A percentile compares a stretch with the other conserved stretches of the same genome.
Conservation (phyloP, 257 asterid species). For the Salvia splendens region DNA sequence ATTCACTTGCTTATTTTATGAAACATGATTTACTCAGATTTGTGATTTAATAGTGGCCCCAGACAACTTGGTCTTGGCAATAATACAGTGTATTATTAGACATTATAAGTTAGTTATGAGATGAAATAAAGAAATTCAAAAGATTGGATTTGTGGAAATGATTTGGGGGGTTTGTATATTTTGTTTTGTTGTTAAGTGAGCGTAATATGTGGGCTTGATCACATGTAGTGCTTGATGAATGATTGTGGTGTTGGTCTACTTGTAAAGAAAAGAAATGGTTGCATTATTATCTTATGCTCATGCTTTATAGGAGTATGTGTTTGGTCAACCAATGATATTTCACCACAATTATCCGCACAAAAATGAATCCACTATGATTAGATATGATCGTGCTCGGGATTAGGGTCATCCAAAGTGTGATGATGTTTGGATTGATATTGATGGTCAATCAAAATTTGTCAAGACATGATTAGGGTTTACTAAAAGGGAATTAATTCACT, state of each 20-base stretch:
- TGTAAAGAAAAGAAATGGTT: slow-evolving; percentile 38
- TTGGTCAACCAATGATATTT: slow-evolving; percentile 27
- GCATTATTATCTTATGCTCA: slow-evolving; percentile 38
- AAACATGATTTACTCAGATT: background rate
- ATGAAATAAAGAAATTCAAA: slow-evolving; percentile 5
- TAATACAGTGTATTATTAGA: slow-evolving; percentile 1
- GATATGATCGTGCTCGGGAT: slow-evolving; percentile 3
- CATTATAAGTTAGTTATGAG: slow-evolving; percentile 7
- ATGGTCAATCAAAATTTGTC: background rate
- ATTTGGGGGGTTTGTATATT: background rate
- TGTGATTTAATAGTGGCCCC: slow-evolving; percentile 22
- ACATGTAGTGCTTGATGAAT: slow-evolving; percentile 49
- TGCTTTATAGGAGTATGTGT: background rate
- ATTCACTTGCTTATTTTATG: background rate
- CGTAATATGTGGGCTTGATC: slow-evolving; percentile 40
- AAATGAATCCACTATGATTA: slow-evolving; percentile 8
- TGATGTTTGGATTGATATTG: background rate
- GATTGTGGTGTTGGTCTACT: slow-evolving; percentile 38
- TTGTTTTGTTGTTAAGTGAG: slow-evolving; percentile 14
- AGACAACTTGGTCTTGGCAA: slow-evolving; percentile 26
- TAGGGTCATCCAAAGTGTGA: background rate
- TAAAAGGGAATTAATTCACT: too few relatives aligned
- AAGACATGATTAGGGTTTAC: too few relatives aligned
- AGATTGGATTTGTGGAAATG: slow-evolving; percentile 11
- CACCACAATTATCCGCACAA: slow-evolving; percentile 14